A percentile compares a stretch with the other conserved stretches of the same genome.
Conservation (phyloP, 2,329 filamentous ascomycete species). For the Cercospora sp. region DNA sequence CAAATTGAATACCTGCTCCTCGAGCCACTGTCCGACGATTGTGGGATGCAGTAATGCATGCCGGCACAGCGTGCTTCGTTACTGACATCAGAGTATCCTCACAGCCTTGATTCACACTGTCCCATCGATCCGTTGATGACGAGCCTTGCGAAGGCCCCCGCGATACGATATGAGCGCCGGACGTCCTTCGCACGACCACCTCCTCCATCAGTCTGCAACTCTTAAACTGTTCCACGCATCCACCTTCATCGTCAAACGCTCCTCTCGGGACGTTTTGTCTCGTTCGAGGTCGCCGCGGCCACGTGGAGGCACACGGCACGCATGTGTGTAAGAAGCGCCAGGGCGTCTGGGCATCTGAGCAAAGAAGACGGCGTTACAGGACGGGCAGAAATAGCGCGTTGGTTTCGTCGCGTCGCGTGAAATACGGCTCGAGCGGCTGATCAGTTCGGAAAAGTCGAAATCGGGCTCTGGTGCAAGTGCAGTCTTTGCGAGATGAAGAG, state of each 20-base stretch:
- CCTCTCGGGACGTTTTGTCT: not conserved
- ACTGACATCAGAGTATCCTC: too few species aligned
- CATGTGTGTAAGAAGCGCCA: not conserved
- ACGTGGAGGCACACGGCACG: not conserved
- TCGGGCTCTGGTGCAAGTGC: not conserved
- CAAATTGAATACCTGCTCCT: too few species aligned
- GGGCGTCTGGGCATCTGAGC: not conserved
- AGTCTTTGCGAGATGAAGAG: not conserved
- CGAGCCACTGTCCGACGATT: too few species aligned
- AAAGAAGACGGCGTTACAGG: not conserved
- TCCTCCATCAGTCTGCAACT: not conserved
- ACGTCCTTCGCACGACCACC: not conserved
- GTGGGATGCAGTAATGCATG: too few species aligned
- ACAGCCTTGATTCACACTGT: not conserved
- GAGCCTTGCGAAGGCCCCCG: not conserved
- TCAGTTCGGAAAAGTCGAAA: not conserved
- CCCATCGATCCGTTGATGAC: not conserved
- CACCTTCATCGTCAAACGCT: not conserved
- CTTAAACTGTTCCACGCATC: not conserved
- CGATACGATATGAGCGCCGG: not conserved
- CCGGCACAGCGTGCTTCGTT: too few species aligned
- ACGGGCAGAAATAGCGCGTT: not conserved
- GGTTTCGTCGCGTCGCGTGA: not conserved
- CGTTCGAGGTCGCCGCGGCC: not conserved
- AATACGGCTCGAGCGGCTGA: not conserved